Evolutionary conservation across 1,284 basidiomycete species (phyloP), one percentile per base, ranked within the genome.

Genomic region (Leccinum pallidistipes): DNA sequence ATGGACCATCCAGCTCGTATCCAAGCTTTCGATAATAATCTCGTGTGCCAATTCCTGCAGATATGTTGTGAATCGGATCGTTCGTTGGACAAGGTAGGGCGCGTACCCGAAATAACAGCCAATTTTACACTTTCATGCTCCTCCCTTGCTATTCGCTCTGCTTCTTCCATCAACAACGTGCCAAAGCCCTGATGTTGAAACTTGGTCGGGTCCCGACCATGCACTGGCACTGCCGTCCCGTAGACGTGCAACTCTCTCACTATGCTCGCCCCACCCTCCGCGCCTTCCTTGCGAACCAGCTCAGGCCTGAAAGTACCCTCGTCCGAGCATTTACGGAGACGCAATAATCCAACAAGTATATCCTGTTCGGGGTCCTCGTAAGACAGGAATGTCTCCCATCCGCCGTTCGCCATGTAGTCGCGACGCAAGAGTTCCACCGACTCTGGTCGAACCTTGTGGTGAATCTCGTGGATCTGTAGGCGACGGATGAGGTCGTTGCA

Each of bases 341-440:
- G 87, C 55, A 99, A 81, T 31, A 99, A 80, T 11, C 97, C 97
- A 62, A 99, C 90, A 56, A 99, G 87, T 71, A 99, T 99, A 71
- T 99, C 97, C 64, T 87, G 87, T 75, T 95, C 94, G 3, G 97
- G 96, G 76, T 99, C 97, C 79, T 99, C 97, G 74, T 99, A 99
- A 21, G 95, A 96, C 16, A 99, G 80, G 85, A 99, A 99, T 0
- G 97, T 98, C 79, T 99, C 97, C 97, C 97, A 99, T 27, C 97
- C 94, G 3, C 94, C 97, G 70, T 99, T 99, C 31, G 97, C 97
- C 2, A 92, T 83, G 77, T 99, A 99, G 77, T 99, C 97, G 56
- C 97, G 84, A 58, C 97, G 87, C 40, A 99, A 86, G n/a, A 99
- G 88, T 77, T 99, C 97, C 59, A 98, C 92, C 34, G 95, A 92